Evolutionary conservation across 202 grass and related monocot genomes (phyloP).

Genomic region (Digitaria exilis): DNA sequence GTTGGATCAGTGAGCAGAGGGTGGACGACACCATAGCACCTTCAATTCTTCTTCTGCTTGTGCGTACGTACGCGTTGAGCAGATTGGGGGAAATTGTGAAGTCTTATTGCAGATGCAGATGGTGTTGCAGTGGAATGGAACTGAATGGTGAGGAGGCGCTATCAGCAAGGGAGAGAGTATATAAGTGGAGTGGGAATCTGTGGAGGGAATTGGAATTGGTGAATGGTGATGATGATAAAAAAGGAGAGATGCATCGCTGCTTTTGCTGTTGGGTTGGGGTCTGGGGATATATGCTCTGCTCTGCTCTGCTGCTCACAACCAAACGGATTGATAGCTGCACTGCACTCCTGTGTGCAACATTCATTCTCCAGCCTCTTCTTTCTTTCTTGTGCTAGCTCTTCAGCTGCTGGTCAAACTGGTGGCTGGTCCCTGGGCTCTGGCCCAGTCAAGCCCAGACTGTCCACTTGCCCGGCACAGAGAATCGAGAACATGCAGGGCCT

Average conservation of each 20-base stretch:
- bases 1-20: background rate
- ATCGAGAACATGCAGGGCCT: conserved; percentile 12
- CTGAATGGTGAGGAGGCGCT: conserved; percentile 40
- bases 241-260: conserved; percentile 48
- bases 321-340: background rate
- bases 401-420: conserved; percentile 8
- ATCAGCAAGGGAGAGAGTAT: conserved; percentile 52
- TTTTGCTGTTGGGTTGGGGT: conserved; percentile 25
- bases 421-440: background rate
- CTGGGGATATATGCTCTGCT: conserved; percentile 72
- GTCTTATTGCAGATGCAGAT: too few species aligned
- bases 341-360: conserved; percentile 4
- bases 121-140: background rate
- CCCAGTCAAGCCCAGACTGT: conserved; percentile 19
- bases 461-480: background rate
- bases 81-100: too few species aligned
- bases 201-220: conserved; percentile 33
- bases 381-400: background rate
- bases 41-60: too few species aligned
- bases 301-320: background rate
- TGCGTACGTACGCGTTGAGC: background rate
- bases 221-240: conserved; percentile 39
- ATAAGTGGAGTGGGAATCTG: conserved; percentile 56
- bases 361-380: conserved; percentile 1
- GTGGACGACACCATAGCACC: conserved; percentile 42